A percentile compares a stretch with the other conserved stretches of the same genome.
These are phyloP conservation scores for Schwanniomyces etchellsii DNA, from an alignment of 1,139 yeast genomes.

Conservation along the genomic window DNA sequence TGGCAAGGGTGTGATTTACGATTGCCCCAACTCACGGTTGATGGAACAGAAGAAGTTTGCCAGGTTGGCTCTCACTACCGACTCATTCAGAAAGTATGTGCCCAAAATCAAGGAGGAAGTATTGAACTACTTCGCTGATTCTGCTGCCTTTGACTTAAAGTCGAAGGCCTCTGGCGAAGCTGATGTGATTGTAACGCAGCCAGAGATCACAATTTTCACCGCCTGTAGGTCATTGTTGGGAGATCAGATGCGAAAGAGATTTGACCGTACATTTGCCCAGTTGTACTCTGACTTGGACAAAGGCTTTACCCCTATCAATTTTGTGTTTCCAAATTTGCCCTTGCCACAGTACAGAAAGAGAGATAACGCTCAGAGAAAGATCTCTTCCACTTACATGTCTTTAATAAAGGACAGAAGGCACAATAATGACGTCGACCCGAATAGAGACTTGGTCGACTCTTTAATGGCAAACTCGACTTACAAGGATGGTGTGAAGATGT, in stretches of 20 bases:
- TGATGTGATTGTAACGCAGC: conserved; percentile 79
- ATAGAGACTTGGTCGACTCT: conserved; percentile 85
- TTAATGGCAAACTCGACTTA: conserved; percentile 78
- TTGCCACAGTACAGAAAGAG: conserved; percentile 80
- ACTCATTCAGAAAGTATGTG: conserved; percentile 78
- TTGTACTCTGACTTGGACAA: conserved; percentile 89
- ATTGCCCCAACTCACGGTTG: conserved; percentile 86
- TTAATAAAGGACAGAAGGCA: conserved; percentile 71
- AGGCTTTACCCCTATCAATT: conserved; percentile 94
- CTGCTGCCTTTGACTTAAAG: conserved; percentile 39
- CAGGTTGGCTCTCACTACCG: conserved; percentile 81
- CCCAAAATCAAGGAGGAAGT: conserved; percentile 84
- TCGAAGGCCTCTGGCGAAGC: conserved; percentile 44
- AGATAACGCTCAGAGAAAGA: conserved; percentile 80
- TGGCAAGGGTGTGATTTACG: conserved; percentile 95
- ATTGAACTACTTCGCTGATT: conserved; percentile 54
- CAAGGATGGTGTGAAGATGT: conserved; percentile 90
- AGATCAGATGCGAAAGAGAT: conserved; percentile 79
- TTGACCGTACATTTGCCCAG: conserved; percentile 79
- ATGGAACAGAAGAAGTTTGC: conserved; percentile 99
- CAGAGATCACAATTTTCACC: conserved; percentile 94
- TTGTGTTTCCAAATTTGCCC: conserved; percentile 92
- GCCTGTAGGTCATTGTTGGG: conserved; percentile 91
- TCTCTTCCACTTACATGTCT: conserved; percentile 73
- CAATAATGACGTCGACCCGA: conserved; percentile 65